Base-by-base conservation (phyloP, 129 eudicot genomes). In the Lactuca saligna region DNA sequence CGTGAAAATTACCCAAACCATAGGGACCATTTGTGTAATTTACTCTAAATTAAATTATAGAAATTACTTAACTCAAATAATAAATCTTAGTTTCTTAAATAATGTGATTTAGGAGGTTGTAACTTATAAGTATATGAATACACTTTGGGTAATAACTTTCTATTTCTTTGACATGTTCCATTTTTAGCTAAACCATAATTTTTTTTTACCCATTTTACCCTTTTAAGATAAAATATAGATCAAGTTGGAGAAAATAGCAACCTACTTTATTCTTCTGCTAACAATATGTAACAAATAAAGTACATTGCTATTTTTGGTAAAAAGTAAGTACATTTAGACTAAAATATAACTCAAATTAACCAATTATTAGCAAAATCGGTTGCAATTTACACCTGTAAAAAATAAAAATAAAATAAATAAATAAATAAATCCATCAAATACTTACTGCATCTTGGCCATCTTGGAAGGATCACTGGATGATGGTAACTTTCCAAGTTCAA, bases 401-500 rank as follows among this genome's bases (percentile, higher is more conserved):
- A 37, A 8, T 15, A 37, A 42, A 59, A 51, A 7, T 11, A 35
- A 37, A 6, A 42, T 50, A 34, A 5, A 20, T 32, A 33, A 6
- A 53, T 60, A 7, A 48, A 60, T 42, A 15, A 10, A 69, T 53
- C 3, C 2, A 25, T 25, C 2, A 25, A 69, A 68, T 68, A 77
- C 94, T 76, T 75, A 89, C 97, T 89, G 97, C 99, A 94, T 94
- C 78, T 83, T 85, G 71, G 99, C 88, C 89, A 80, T 73, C 80
- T 89, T 94, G 48, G 85, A 87, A 57, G 96, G 97, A 69, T 94
- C 97, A 17, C 88, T 85, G 9, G 78, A 78, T 1, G 97, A 50
- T 3, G 83, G 80, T 35, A 76, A 56, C 48, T 88, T 89, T 37
- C 88, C 88, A 63, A 94, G 91, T 84, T 94, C 88, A 55, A 89